These are phyloP conservation scores for Dioscorea cayenensis DNA, from an alignment of 116 monocot species.

Conservation along the genomic window DNA sequence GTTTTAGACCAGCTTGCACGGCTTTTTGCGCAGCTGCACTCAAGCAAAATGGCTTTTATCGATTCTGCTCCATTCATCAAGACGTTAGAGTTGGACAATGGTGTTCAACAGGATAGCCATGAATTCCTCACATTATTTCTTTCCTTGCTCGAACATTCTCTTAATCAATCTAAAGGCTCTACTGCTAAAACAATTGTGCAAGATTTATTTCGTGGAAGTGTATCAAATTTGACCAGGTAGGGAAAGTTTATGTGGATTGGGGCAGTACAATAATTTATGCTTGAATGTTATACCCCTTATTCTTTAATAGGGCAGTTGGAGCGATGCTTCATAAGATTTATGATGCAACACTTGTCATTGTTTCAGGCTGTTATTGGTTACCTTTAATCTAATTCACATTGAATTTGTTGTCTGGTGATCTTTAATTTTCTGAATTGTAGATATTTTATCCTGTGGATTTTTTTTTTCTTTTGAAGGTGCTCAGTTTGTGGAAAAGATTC, in stretches of 20 bases:
- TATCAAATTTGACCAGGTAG: constrained; percentile 90
- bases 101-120: constrained; percentile 96
- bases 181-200: constrained; percentile 70
- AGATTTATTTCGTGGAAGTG: constrained; percentile 85
- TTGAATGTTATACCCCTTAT: background rate
- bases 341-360: background rate
- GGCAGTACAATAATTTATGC: background rate
- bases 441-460: background rate
- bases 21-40: constrained; percentile 86
- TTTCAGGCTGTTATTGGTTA: background rate
- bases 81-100: constrained; percentile 93
- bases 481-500: constrained; percentile 93
- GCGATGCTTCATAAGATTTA: background rate
- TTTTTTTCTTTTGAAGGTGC: constrained; percentile 44
- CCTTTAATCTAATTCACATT: background rate
- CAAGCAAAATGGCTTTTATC: constrained; percentile 78
- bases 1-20: constrained; percentile 82
- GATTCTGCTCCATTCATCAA: constrained; percentile 96
- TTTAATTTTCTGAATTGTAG: background rate
- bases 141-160: constrained; percentile 78
- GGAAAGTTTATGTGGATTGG: background rate
- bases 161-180: constrained; percentile 60
- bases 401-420: background rate
- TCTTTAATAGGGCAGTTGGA: background rate
- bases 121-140: constrained; percentile 97